Conservation (phyloP, 169 alveolate species). For the Plasmodium inui region DNA sequence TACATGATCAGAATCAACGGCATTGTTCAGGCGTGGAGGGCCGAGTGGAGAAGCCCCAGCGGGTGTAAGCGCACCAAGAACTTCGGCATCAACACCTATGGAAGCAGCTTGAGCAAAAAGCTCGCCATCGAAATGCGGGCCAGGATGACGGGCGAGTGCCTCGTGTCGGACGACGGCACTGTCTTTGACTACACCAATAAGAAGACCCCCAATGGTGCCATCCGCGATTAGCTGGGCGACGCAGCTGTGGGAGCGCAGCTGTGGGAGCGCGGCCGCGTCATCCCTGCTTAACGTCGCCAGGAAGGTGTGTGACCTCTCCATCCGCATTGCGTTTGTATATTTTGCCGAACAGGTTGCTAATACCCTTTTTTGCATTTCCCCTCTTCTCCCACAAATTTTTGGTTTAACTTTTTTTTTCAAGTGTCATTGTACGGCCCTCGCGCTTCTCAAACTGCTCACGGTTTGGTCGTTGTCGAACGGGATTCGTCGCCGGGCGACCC, state of each 20-base stretch:
- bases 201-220: neutral
- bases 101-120: slow-evolving; percentile 57
- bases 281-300: neutral
- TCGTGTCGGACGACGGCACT: slow-evolving; percentile 69
- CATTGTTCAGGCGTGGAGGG: slow-evolving; percentile 74
- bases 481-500: neutral
- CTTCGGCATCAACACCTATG: slow-evolving; percentile 72
- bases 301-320: neutral
- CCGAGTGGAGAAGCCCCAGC: slow-evolving; percentile 75
- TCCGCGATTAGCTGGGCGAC: neutral
- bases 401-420: neutral
- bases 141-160: slow-evolving; percentile 69
- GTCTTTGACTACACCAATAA: slow-evolving; percentile 49
- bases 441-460: neutral
- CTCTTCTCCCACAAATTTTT: no score
- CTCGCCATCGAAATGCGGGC: slow-evolving; percentile 74
- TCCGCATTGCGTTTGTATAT: neutral
- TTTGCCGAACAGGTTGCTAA: neutral
- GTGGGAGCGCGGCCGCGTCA: no score
- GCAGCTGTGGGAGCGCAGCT: no score
- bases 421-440: neutral
- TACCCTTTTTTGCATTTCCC: neutral
- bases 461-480: neutral
- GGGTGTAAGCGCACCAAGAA: slow-evolving; percentile 64
- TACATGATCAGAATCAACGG: slow-evolving; percentile 68